Evolutionary conservation across 2,329 filamentous ascomycete genomes (phyloP).

Genomic region (Paraphaeosphaeria minitans): DNA sequence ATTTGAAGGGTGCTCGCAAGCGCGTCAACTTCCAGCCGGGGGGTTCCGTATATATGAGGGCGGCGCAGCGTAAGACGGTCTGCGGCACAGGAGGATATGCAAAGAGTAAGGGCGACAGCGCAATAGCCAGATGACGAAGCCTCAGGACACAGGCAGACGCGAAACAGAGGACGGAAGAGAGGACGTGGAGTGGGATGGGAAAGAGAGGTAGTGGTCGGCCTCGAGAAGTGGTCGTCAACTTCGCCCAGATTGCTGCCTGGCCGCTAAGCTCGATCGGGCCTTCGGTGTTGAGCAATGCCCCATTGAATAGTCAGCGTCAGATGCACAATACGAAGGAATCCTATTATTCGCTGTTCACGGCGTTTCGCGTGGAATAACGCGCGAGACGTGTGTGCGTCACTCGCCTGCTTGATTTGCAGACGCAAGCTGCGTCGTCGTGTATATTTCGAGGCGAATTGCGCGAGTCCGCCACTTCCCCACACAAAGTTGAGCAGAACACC

Average conservation of each 20-base stretch:
- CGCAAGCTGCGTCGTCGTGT: constrained; percentile 14
- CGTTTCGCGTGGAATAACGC: constrained; percentile 22
- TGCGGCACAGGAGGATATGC: constrained; percentile 32
- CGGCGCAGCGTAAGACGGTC: constrained; percentile 40
- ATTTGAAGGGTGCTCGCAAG: constrained; percentile 38
- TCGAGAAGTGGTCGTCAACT: constrained; percentile 20
- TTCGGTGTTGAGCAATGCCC: neutral
- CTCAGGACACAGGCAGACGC: constrained; percentile 30
- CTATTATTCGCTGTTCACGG: constrained; percentile 30
- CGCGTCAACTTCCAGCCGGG: constrained; percentile 25
- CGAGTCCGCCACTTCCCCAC: constrained; percentile 21
- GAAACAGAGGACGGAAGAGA: constrained; percentile 21
- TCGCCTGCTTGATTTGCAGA: constrained; percentile 8
- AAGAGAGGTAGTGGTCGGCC: constrained; percentile 22
- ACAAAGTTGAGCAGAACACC: constrained; percentile 8
- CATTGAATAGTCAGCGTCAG: constrained; percentile 20
- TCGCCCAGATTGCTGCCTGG: constrained; percentile 28
- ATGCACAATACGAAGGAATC: constrained; percentile 23
- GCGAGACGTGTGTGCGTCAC: constrained; percentile 15
- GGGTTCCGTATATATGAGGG: constrained; percentile 37
- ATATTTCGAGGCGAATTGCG: neutral
- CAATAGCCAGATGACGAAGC: constrained; percentile 32
- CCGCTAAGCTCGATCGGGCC: constrained; percentile 2
- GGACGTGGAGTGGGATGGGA: constrained; percentile 26
- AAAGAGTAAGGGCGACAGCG: constrained; percentile 31